Percentiles rank a stretch among this genome's conserved stretches.
phyloP scores from a whole-genome alignment of 805 yeast genomes.

The Candida wancherniae region DNA sequence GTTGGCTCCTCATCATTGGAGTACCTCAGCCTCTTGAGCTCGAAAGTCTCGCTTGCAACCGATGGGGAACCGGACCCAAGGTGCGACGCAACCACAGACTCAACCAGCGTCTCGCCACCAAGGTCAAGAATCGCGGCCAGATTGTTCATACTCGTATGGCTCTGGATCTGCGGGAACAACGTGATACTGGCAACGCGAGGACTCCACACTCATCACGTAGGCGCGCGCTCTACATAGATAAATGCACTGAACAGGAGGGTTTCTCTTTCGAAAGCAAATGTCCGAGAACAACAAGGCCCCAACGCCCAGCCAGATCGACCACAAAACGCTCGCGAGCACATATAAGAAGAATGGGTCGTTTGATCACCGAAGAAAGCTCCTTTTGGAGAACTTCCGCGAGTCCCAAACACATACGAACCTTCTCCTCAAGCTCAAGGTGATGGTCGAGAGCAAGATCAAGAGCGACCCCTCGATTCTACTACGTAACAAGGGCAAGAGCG shows the following conservation, averaged over 20 bases:
- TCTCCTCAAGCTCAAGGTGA: slow-evolving; percentile 33
- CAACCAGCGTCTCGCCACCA: slow-evolving; percentile 1
- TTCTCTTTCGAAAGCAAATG: no score
- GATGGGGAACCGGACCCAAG: slow-evolving; percentile 11
- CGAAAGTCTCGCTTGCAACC: not conserved
- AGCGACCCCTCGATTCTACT: slow-evolving; percentile 44
- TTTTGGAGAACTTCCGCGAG: slow-evolving; percentile 40
- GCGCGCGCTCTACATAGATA: no score
- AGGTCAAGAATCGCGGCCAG: slow-evolving; percentile 5
- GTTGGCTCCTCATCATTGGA: slow-evolving; percentile 3
- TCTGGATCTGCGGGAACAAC: no score
- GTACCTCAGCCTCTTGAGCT: slow-evolving; percentile 8
- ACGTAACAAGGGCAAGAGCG: slow-evolving; percentile 47
- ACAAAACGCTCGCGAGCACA: slow-evolving; percentile 34
- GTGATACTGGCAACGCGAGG: no score
- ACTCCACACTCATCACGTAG: no score
- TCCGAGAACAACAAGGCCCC: no score
- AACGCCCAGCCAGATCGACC: slow-evolving; percentile 17
- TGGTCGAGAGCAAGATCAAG: slow-evolving; percentile 44
- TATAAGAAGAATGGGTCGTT: slow-evolving; percentile 49
- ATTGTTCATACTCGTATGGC: no score
- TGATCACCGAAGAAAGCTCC: slow-evolving; percentile 40
- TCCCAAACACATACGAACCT: slow-evolving; percentile 39
- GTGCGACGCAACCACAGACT: slow-evolving; percentile 6
- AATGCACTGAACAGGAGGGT: no score